Base-by-base conservation (phyloP, 257 asterid species). In the Echites panduratus region DNA sequence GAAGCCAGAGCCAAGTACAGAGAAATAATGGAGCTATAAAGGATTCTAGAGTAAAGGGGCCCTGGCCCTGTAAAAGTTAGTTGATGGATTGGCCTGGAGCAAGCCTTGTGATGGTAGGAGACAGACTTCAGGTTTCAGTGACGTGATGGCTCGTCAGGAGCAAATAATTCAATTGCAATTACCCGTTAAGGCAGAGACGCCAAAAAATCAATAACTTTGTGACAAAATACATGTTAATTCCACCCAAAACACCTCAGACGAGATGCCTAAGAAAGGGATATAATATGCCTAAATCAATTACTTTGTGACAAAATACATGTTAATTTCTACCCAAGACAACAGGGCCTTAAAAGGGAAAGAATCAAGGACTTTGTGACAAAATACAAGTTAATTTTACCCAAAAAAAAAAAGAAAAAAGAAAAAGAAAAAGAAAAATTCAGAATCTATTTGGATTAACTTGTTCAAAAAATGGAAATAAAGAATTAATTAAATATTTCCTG, bases 141-240 rank as follows among this genome's bases (percentile, higher is more conserved):
- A 74, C 47, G 49, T 58, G 79, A 75, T 59, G 4, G 65, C 24
- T 56, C 64, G 70, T 56, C 70, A 13, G 26, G 27, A 12, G 16
- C 5, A 43, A 64, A 64, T 64, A 38, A 64, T 64, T 35, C 24
- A 3, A 45, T 7, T 68, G 41, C 58, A 29, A 24, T 19, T 24
- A 45, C 72, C 57, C 72, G 43, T 68, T 68, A 14, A 7, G 14
- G 7, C 4, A 14, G 66, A 29, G 12, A 14, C 32, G 0, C 66
- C 68, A 44, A 22, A 10, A 52, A 53, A 19, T 53, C 59, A 53
- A 53, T 0, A 53, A 20, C 59, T 20, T 20, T 14, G 17, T 20
- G 9, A 38, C 32, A 43, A 17, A 9, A 66, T 0, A n/a, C 38
- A 22, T 5, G 9, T 1, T 19, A 29, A 4, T 10, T 58, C 5